phyloP scores from a whole-genome alignment of 441 rosid species.

The Raphanus hybrid region DNA sequence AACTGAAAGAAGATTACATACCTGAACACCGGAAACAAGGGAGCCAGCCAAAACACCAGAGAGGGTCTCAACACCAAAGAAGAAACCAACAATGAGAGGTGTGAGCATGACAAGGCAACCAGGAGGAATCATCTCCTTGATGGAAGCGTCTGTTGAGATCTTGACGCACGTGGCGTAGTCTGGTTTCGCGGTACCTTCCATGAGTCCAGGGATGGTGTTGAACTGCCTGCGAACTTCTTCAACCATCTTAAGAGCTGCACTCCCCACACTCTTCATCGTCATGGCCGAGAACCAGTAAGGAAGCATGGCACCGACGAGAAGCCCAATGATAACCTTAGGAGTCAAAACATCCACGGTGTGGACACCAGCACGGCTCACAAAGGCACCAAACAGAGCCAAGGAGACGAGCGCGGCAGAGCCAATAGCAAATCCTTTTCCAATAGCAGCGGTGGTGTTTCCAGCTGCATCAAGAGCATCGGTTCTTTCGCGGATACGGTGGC shows the following conservation, averaged over 20 bases:
- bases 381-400: constrained; percentile 73
- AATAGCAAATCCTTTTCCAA: constrained; percentile 72
- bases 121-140: constrained; percentile 74
- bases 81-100: constrained; percentile 67
- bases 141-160: constrained; percentile 74
- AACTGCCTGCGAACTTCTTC: constrained; percentile 80
- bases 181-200: constrained; percentile 72
- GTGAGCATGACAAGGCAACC: constrained; percentile 76
- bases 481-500: constrained; percentile 73
- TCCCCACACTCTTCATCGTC: constrained; percentile 86
- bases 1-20: constrained; percentile 14
- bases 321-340: constrained; percentile 71
- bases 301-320: constrained; percentile 76
- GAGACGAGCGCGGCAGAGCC: constrained; percentile 79
- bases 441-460: constrained; percentile 77
- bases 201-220: constrained; percentile 74
- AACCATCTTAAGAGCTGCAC: constrained; percentile 77
- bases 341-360: constrained; percentile 61
- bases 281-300: constrained; percentile 79
- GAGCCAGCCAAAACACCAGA: constrained; percentile 79
- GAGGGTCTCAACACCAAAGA: constrained; percentile 73
- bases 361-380: constrained; percentile 70
- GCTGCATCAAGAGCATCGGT: constrained; percentile 79
- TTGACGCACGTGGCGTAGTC: constrained; percentile 74
- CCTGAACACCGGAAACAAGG: constrained; percentile 79